Evolutionary conservation across 805 yeast genomes (phyloP), one percentile per base, ranked within the genome.

Genomic region (Kluyveromyces nonfermentans): DNA sequence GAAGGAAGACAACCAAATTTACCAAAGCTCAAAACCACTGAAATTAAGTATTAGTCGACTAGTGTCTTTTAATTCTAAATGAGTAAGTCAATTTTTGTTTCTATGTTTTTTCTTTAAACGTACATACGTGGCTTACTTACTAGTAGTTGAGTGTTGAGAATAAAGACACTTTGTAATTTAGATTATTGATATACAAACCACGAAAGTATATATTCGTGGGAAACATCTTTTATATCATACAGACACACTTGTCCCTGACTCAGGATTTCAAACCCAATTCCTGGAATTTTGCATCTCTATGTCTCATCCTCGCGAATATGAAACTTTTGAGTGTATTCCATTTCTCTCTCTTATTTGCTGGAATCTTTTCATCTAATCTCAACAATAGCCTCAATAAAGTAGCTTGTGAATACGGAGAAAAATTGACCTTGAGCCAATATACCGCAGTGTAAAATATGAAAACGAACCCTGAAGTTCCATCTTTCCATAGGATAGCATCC

Each of bases 351-450:
- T 59, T 61, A 46, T 63, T 61, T 8, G 59, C 49, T 45, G 70
- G 65, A 8, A 67, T 46, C 35, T 59, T 55, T 35, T 55, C 54
- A 49, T 67, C 70, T 25, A 63, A 40, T 32, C 52, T 50, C 22
- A 49, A 36, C 16, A 66, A 44, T 7, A 60, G n/a, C 35, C 57
- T 63, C 36, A 68, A 46, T 16, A 63, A 33, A 19, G 62, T 57
- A 4, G 58, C 58, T 49, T 68, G 72, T 2, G 68, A 61, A 44
- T 68, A 69, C 8, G 69, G 64, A 8, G 71, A 64, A 50, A 68
- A 80, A 49, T 82, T 74, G 42, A 84, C 60, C 63, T 87, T 74
- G 51, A 84, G 64, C 88, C 90, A 83, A 65, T 77, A 80, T 57
- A 84, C 77, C 46, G 72, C 59, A 42, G 71, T 51, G 59, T 80